Base-by-base conservation (phyloP, 345 rosid species). In the Arabidopsis arenosa region DNA sequence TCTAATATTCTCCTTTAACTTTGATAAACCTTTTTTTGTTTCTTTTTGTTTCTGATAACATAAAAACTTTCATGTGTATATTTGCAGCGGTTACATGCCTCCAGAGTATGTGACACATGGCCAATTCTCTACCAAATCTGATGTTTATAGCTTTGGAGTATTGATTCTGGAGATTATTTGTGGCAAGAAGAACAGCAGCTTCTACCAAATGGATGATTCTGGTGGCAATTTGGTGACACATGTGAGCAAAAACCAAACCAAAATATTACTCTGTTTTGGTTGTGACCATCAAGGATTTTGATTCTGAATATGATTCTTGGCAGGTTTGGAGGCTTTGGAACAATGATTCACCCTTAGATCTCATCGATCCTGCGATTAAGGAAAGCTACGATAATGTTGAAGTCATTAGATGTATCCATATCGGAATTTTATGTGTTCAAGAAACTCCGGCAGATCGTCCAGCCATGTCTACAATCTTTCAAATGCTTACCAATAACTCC, bases 291-390 rank as follows among this genome's bases (percentile, higher is more conserved):
- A 57, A 57, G 41, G 17, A n/a, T 47, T 64, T 65, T 47, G 30
- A 47, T 48, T 47, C n/a, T 45, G 30, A 64, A 5, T 45, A 9
- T 32, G 28, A 47, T 41, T 41, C 45, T 41, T 12, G 14, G 30
- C 70, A 66, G 70, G 70, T 35, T 9, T 66, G 70, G 70, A 66
- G 57, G 58, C 28, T 54, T 12, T 54, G 72, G 72, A 53, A 14
- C 17, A 67, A 67, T 10, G 23, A 13, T 21, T 7, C 61, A 36
- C 9, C 14, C 14, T 36, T 67, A 11, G 72, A 67, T 21, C 61
- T 67, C 17, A 32, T 67, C 12, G 72, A 67, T n/a, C 61, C 61
- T 17, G 21, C 60, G 9, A 67, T 67, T 10, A 33, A 33, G 12
- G 60, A 52, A 4, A 40, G 37, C 39, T 67, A 21, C 5, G 49